phyloP scores from a whole-genome alignment of 2,329 filamentous ascomycete species.

The Colletotrichum sp. region DNA sequence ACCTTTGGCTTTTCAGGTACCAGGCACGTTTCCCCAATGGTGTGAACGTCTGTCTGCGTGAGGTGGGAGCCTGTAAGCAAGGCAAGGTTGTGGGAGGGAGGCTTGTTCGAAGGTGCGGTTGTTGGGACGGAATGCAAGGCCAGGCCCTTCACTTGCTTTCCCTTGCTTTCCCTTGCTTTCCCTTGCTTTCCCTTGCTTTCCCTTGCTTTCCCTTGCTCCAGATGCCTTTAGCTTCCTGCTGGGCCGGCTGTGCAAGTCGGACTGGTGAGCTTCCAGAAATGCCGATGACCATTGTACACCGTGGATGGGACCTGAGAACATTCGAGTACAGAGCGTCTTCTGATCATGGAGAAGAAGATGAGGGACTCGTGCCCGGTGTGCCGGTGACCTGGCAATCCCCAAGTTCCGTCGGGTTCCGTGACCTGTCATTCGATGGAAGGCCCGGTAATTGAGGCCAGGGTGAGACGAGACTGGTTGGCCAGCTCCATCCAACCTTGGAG shows the following conservation, averaged over 20 bases:
- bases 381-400: neutral
- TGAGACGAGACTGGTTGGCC: neutral
- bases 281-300: neutral
- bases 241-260: neutral
- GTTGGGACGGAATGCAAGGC: neutral
- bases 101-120: neutral
- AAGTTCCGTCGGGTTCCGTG: neutral
- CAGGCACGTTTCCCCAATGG: neutral
- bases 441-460: constrained; percentile 1
- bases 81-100: neutral
- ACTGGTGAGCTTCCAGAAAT: neutral
- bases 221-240: neutral
- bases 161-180: neutral
- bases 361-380: neutral
- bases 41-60: neutral
- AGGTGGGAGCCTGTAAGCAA: neutral
- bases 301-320: neutral
- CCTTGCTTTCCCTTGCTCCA: neutral
- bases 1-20: neutral
- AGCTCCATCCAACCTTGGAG: neutral
- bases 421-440: constrained; percentile 3
- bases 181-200: neutral
- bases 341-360: neutral
- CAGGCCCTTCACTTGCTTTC: neutral
- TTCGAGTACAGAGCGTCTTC: neutral